phyloP scores from a whole-genome alignment of 352 stramenopile genomes.

The Globisporangium camurandrum region DNA sequence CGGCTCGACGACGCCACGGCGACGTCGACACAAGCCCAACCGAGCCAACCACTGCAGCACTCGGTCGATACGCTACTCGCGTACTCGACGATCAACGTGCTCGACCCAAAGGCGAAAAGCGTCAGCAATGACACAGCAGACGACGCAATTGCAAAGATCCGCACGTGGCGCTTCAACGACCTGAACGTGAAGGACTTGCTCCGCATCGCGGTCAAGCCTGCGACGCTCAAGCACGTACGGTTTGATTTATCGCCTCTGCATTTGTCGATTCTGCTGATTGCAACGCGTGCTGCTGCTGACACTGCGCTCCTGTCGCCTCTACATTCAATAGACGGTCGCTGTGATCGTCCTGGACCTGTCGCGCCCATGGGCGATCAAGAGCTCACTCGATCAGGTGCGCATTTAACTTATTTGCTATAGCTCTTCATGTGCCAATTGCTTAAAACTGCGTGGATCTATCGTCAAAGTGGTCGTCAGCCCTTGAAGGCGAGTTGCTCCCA shows the following conservation, averaged over 20 bases:
- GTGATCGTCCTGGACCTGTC: constrained; percentile 66
- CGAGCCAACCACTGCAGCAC: constrained; percentile 11
- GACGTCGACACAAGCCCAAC: constrained; percentile 13
- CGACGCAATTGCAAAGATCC: constrained; percentile 69
- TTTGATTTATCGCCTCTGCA: too few species aligned
- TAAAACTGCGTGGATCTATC: not conserved
- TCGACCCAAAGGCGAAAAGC: constrained; percentile 49
- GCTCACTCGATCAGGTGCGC: constrained; percentile 50
- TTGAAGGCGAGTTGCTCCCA: constrained; percentile 61
- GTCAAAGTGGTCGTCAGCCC: constrained; percentile 53
- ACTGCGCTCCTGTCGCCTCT: too few species aligned
- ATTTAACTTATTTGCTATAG: too few species aligned
- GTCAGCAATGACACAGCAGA: constrained; percentile 14
- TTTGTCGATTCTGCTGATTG: too few species aligned
- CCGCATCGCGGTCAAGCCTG: constrained; percentile 50
- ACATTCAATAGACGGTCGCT: constrained; percentile 69
- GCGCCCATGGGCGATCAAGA: constrained; percentile 78
- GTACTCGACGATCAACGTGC: constrained; percentile 55
- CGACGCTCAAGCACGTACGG: constrained; percentile 37
- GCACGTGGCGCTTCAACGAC: constrained; percentile 74
- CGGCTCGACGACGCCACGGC: constrained; percentile 37
- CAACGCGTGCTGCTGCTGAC: too few species aligned
- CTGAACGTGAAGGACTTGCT: constrained; percentile 61
- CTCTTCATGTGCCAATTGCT: too few species aligned
- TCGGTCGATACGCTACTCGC: constrained; percentile 41